Evolutionary conservation across 1,139 yeast species (phyloP), one percentile per base, ranked within the genome.

Genomic region (Debaryomyces sp.): DNA sequence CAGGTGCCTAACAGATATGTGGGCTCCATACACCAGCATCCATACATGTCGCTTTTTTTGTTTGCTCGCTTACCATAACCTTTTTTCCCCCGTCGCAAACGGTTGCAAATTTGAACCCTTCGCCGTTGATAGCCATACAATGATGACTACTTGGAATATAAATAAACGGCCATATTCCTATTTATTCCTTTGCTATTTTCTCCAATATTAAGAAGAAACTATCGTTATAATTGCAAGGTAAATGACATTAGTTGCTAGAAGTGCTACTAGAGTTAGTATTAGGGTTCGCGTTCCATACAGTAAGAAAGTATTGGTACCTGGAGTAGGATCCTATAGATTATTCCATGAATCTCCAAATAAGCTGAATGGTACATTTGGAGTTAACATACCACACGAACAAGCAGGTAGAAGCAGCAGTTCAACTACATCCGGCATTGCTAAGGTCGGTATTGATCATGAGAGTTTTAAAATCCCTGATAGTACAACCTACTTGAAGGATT

Each of bases 401-500:
- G n/a, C 43, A 6, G 24, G 29, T 9, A 26, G 43, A 5, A 10
- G 29, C 17, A 21, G 17, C 23, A 21, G 33, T 10, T 15, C 30
- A 27, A 45, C 47, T n/a, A 36, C 41, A 9, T 23, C 46, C 2
- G 38, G 48, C 10, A 45, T 44, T 15, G 34, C 42, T 38, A 35
- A 41, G 13, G 43, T 41, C 12, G 43, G 41, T 8, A 6, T 30
- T 45, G 38, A 32, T 26, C 44, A 41, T 22, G 49, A 33, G 29
- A 40, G n/a, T 21, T 22, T 18, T 7, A 41, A 41, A 21, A 32
- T 30, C 13, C 36, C 43, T 8, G 44, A 26, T 37, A 32, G 51
- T 17, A 56, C 57, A 12, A 69, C 67, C 42, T 70, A 72, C 57
- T 64, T 76, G 50, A 66, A 65, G 47, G 67, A 68, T 43, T 71